Conservation (phyloP, 2,329 filamentous ascomycete species). For the Colletotrichum noveboracense region DNA sequence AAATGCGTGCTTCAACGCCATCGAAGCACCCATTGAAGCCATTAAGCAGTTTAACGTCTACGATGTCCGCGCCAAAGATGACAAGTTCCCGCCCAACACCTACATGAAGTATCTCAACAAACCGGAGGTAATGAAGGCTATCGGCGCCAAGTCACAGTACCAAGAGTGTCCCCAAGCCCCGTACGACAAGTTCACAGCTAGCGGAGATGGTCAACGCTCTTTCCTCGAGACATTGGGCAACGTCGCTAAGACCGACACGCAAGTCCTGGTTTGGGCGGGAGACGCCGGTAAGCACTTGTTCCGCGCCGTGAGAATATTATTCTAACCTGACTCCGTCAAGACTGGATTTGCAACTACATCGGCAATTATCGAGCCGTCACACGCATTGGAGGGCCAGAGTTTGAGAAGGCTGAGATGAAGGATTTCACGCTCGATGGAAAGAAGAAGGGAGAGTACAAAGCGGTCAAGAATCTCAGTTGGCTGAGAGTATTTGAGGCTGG, state of each 20-base stretch:
- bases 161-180: constrained; percentile 42
- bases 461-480: constrained; percentile 52
- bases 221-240: constrained; percentile 47
- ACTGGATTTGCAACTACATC: constrained; percentile 65
- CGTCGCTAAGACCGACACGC: constrained; percentile 53
- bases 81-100: constrained; percentile 41
- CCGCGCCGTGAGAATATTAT: rapidly evolving
- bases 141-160: constrained; percentile 49
- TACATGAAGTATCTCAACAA: constrained; percentile 46
- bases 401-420: constrained; percentile 33
- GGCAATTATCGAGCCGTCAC: constrained; percentile 38
- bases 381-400: constrained; percentile 43
- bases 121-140: constrained; percentile 40
- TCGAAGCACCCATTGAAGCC: constrained; percentile 26
- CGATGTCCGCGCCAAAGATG: constrained; percentile 46
- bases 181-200: constrained; percentile 40
- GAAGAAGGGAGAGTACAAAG: constrained; percentile 55
- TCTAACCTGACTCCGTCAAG: constrained; percentile 24
- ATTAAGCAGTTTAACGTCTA: constrained; percentile 47
- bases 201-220: constrained; percentile 48
- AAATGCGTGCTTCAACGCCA: constrained; percentile 29
- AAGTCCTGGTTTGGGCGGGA: constrained; percentile 59
- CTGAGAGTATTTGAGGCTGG: constrained; percentile 52
- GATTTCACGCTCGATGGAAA: constrained; percentile 53
- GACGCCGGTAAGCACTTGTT: constrained; percentile 38